Evolutionary conservation across 2,329 filamentous ascomycete species (phyloP), one percentile per base, ranked within the genome.

Genomic region (Neofusicoccum cordaticola): DNA sequence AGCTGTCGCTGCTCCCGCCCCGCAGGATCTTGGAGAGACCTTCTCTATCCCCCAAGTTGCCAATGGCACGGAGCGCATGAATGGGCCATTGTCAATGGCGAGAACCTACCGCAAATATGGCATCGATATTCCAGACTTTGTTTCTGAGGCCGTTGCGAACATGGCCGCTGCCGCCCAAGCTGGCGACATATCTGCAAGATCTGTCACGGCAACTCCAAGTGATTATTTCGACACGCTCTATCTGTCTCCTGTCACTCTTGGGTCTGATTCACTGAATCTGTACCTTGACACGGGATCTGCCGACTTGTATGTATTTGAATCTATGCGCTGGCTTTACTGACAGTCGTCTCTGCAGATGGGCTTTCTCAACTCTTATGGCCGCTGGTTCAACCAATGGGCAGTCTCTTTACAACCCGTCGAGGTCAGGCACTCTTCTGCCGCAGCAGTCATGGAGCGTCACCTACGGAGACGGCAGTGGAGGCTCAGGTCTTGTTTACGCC

Each of bases 271-370:
- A 2, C 73, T 91, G 67, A 83, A 86, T 65, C 73, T 93, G 65
- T 88, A 91, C 72, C 84, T 93, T 66, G 90, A 93, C 69, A 93
- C 90, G 13, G 89, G 82, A 67, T 89, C 81, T 68, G 82, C 87
- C 47, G 88, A 90, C 77, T 83, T 90, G 89, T 87, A 75, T 84
- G 89, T 86, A 44, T 90, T 88, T 78, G 15, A 56, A 64, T 57
- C 48, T 31, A 31, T n/a, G 0, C 61, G 15, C n/a, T 15, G 15
- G n/a, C 15, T 48, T 4, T 22, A 39, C 61, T 63, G 12, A 56
- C 58, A 1, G 4, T 11, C 15, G 6, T 6, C 9, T 17, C 34
- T 70, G 62, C 64, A 87, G 85, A 53, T 95, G 84, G 85, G 89
- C 86, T 42, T 90, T 89, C 76, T 90, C 88, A 0, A 81, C 80